A percentile compares a stretch with the other conserved stretches of the same genome.
These are phyloP conservation scores for Pisolithus tinctorius DNA, from an alignment of 768 basidiomycete genomes.

Conservation along the genomic window DNA sequence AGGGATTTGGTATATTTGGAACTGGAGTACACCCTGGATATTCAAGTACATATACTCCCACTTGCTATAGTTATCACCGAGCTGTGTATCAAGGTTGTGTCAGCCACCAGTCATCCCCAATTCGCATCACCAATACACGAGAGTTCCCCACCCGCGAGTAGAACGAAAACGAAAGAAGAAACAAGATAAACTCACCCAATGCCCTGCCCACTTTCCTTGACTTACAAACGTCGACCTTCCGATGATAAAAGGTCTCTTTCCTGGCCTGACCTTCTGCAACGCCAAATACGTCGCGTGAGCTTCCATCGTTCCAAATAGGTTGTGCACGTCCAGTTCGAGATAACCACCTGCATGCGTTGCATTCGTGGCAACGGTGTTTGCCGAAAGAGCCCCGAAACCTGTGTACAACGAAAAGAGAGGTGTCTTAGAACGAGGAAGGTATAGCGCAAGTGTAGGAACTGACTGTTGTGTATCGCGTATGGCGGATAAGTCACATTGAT, in stretches of 20 bases:
- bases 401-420: conserved; percentile 1
- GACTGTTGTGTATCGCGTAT: conserved; percentile 70
- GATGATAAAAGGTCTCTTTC: conserved; percentile 65
- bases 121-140: background rate
- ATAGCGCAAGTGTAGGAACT: conserved; percentile 6
- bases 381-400: conserved; percentile 49
- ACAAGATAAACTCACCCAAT: conserved; percentile 43
- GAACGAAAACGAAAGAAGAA: background rate
- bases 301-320: conserved; percentile 67
- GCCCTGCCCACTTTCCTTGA: conserved; percentile 63
- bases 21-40: conserved; percentile 73
- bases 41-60: conserved; percentile 68
- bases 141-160: too few relatives aligned
- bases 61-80: conserved; percentile 71
- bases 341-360: conserved; percentile 61
- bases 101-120: background rate
- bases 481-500: conserved; percentile 53
- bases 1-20: conserved; percentile 79
- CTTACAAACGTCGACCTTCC: conserved; percentile 65
- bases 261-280: conserved; percentile 44
- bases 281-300: conserved; percentile 60
- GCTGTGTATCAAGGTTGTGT: conserved; percentile 26
- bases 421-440: background rate
- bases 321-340: conserved; percentile 62
- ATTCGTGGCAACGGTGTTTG: conserved; percentile 59